These are phyloP conservation scores for Solanum hybrid DNA, from an alignment of 305 asterid species.

Conservation along the genomic window DNA sequence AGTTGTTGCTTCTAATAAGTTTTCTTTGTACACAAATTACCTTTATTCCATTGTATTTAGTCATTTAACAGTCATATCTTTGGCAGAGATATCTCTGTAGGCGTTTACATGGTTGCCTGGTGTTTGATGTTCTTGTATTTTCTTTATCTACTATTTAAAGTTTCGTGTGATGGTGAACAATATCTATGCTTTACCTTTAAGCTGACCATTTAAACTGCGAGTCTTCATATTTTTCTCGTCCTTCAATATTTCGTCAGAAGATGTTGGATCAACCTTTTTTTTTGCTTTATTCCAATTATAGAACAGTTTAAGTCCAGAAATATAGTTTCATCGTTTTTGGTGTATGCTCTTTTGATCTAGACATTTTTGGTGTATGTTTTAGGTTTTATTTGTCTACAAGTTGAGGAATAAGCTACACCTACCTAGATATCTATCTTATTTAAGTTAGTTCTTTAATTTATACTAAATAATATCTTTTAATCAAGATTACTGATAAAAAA, in stretches of 20 bases:
- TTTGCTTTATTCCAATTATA: background rate
- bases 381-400: background rate
- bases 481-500: background rate
- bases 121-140: background rate
- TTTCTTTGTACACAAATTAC: background rate
- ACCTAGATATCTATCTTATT: background rate
- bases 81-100: background rate
- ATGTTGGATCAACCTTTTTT: background rate
- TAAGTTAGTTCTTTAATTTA: background rate
- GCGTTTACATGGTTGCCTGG: background rate
- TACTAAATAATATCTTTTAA: background rate
- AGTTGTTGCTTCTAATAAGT: conserved; percentile 7
- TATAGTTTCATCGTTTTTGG: background rate
- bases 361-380: background rate
- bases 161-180: background rate
- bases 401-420: background rate
- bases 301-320: background rate
- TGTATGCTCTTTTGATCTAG: background rate
- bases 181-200: background rate
- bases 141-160: background rate
- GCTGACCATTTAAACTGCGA: background rate
- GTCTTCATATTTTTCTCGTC: background rate
- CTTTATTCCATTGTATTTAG: background rate
- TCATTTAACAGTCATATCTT: background rate
- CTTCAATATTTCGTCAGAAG: background rate